Evolutionary conservation across 176 grass and related monocot genomes (phyloP).

Genomic region (Musa acuminata): DNA sequence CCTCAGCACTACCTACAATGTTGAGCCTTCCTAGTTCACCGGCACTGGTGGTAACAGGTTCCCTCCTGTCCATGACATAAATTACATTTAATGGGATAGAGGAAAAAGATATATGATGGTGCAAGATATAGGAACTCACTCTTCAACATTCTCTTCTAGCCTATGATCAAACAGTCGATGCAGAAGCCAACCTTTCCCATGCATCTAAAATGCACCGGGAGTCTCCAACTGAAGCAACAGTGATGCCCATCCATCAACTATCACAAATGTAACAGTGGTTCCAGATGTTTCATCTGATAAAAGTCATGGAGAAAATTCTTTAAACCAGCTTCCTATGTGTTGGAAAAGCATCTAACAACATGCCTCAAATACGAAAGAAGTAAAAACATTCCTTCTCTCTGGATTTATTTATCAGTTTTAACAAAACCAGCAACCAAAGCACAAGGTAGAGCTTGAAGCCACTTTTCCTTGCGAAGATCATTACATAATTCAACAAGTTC

Average conservation of each 20-base stretch:
- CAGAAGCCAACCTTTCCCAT: slow-evolving; percentile 53
- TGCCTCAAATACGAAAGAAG: background rate
- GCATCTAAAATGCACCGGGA: slow-evolving; percentile 92
- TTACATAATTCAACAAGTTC: slow-evolving; percentile 81
- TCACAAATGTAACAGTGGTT: slow-evolving; percentile 84
- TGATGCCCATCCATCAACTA: slow-evolving; percentile 91
- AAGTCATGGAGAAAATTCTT: background rate
- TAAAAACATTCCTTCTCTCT: slow-evolving; percentile 49
- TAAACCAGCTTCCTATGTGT: background rate
- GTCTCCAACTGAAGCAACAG: slow-evolving; percentile 90
- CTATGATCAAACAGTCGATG: slow-evolving; percentile 82
- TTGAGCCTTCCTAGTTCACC: slow-evolving; percentile 94
- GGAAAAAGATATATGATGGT: background rate
- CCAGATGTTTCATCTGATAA: slow-evolving; percentile 74
- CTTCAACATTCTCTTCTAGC: slow-evolving; percentile 89
- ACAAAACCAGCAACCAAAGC: slow-evolving; percentile 83
- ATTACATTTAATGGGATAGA: background rate
- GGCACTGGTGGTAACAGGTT: slow-evolving; percentile 83
- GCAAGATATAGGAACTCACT: slow-evolving; percentile 34
- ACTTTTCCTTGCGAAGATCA: slow-evolving; percentile 61
- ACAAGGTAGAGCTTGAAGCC: slow-evolving; percentile 61
- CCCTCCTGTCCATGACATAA: slow-evolving; percentile 43
- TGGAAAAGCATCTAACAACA: background rate
- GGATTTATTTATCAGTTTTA: slow-evolving; percentile 84
- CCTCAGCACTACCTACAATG: slow-evolving; percentile 88